Base-by-base conservation (phyloP, 106 monocot genomes). In the Allium cepa region DNA sequence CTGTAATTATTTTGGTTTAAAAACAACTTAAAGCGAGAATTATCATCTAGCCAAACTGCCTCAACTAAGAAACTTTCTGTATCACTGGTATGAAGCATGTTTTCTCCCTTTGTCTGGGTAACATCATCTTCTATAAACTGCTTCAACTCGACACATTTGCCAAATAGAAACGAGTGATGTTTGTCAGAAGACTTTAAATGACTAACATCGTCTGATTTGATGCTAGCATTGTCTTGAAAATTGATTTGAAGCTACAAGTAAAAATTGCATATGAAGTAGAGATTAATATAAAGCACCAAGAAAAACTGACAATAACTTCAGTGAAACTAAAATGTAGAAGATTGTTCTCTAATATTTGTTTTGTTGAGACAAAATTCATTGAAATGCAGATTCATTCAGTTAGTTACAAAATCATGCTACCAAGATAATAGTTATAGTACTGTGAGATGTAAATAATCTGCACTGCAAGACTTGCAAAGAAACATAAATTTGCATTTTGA, bases 31-130 rank as follows among this genome's bases (percentile, higher is more conserved):
- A 72, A 13, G 52, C 72, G 52, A 53, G 63, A 63, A 53, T 63
- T 72, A 63, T 63, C 63, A 26, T 72, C 72, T 63, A 53, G 72
- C 62, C 63, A 72, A 72, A 63, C 63, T 17, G 63, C 63, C 53
- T 72, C 53, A 63, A 55, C 6, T n/a, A 72, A 52, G 62, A 7
- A 3, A 16, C 45, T 63, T 63, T 63, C 62, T 46, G 26, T 63
- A 15, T 63, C 62, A 14, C 46, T 13, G 11, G 47, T 63, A 8
- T 7, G 60, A 26, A 60, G 8, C 5, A 26, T 26, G 22, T 26
- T 17, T 22, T 63, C 62, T 7, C 6, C 45, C 12, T 10, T 63
- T 26, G 45, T 63, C 8, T 46, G 1, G 14, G 8, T 63, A 63
- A 46, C 12, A 11, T 63, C 62, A 14, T 46, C 46, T 4, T 36